phyloP scores from a whole-genome alignment of 1,139 yeast genomes.

The Saccharomyces hybrid region DNA sequence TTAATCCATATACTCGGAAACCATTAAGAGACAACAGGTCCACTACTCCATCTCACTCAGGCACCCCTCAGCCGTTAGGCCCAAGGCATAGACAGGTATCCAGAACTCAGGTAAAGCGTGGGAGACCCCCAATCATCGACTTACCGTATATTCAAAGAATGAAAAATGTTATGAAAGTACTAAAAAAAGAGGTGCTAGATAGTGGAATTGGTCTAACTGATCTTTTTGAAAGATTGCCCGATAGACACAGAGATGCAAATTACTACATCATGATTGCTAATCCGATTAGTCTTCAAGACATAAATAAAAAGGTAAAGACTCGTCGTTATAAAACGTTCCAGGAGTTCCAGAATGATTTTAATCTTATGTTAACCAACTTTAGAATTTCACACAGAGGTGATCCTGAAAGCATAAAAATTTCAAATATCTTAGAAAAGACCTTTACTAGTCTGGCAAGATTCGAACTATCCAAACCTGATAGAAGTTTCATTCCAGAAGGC shows the following conservation, averaged over 20 bases:
- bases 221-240: conserved; percentile 80
- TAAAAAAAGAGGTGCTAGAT: conserved; percentile 60
- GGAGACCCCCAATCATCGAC: conserved; percentile 94
- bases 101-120: conserved; percentile 47
- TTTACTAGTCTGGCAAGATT: conserved; percentile 55
- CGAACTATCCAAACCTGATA: conserved; percentile 76
- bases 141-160: conserved; percentile 90
- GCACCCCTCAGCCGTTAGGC: conserved; percentile 22
- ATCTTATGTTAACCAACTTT: conserved; percentile 67
- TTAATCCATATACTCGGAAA: not conserved
- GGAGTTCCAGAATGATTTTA: conserved; percentile 68
- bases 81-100: conserved; percentile 17
- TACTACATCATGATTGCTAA: conserved; percentile 57
- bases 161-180: conserved; percentile 72
- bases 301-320: conserved; percentile 77
- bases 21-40: not conserved
- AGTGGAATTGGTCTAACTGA: conserved; percentile 44
- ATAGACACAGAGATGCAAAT: conserved; percentile 53
- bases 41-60: conserved; percentile 11
- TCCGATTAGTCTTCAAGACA: conserved; percentile 78
- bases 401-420: conserved; percentile 49
- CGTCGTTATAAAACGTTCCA: conserved; percentile 75
- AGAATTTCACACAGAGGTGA: conserved; percentile 57
- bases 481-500: conserved; percentile 64
- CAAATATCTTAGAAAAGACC: conserved; percentile 52